Conservation (phyloP, 1,284 basidiomycete genomes). For the Heterobasidion irregulare region DNA sequence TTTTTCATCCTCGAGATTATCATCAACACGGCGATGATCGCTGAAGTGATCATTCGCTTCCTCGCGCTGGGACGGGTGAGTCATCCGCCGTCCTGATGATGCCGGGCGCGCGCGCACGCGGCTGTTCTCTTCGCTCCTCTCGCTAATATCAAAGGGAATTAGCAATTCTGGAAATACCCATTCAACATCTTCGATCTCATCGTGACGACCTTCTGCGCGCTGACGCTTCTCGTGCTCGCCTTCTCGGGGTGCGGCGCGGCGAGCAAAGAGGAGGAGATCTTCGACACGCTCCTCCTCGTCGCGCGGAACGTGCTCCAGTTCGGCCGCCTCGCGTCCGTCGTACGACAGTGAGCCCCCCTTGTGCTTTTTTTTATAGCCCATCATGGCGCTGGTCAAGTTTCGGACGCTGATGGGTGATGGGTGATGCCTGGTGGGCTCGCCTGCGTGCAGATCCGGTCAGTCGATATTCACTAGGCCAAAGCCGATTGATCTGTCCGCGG, state of each 20-base stretch:
- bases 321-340: slow-evolving; percentile 78
- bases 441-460: slow-evolving; percentile 70
- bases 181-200: slow-evolving; percentile 86
- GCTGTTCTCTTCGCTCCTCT: too few relatives aligned
- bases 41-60: slow-evolving; percentile 84
- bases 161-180: slow-evolving; percentile 95
- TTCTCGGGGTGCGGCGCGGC: slow-evolving; percentile 72
- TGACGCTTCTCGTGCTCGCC: slow-evolving; percentile 81
- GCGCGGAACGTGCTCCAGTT: slow-evolving; percentile 90
- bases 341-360: slow-evolving; percentile 67
- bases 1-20: slow-evolving; percentile 91
- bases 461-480: slow-evolving; percentile 89
- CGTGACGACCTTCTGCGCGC: slow-evolving; percentile 77
- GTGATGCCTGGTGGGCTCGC: background rate
- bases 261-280: slow-evolving; percentile 82
- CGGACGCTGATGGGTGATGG: background rate
- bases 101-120: background rate
- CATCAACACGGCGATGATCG: slow-evolving; percentile 87
- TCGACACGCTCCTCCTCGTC: slow-evolving; percentile 86
- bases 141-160: background rate
- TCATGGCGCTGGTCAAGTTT: background rate
- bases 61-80: slow-evolving; percentile 84
- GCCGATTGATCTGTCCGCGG: slow-evolving; percentile 81
- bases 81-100: slow-evolving; percentile 4
- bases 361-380: background rate